Conservation (phyloP, 2,329 filamentous ascomycete species). For the Zarea fungicola region DNA sequence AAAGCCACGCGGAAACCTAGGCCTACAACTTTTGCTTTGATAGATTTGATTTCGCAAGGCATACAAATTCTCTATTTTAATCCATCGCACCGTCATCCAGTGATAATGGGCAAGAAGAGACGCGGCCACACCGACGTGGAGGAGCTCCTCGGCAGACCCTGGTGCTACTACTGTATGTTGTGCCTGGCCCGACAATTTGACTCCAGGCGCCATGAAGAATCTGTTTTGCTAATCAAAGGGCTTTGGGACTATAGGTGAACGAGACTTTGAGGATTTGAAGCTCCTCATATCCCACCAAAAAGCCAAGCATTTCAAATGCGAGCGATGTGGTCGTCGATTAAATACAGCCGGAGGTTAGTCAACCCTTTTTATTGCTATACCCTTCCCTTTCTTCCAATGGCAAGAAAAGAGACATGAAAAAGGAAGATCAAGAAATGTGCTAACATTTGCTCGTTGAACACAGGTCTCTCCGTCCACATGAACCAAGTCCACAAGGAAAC, state of each 20-base stretch:
- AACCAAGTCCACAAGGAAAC: slow-evolving; percentile 98
- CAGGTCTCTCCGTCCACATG: slow-evolving; percentile 93
- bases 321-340: slow-evolving; percentile 77
- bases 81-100: slow-evolving; percentile 33
- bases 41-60: neutral
- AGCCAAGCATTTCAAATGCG: slow-evolving; percentile 99
- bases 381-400: neutral
- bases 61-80: neutral
- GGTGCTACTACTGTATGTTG: slow-evolving; percentile 89
- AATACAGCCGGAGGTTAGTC: slow-evolving; percentile 87
- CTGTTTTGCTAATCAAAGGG: neutral
- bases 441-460: neutral
- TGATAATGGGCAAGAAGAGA: slow-evolving; percentile 80
- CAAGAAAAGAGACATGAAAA: neutral
- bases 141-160: slow-evolving; percentile 79
- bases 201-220: too few species aligned
- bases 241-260: slow-evolving; percentile 54
- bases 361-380: too few species aligned
- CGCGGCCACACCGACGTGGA: slow-evolving; percentile 80
- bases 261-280: slow-evolving; percentile 96
- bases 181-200: neutral
- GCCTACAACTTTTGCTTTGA: neutral
- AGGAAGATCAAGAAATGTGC: too few species aligned
- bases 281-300: slow-evolving; percentile 96
- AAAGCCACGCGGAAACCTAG: neutral